Conservation (phyloP, 2,329 filamentous ascomycete species). For the Microascus cirrosus region DNA sequence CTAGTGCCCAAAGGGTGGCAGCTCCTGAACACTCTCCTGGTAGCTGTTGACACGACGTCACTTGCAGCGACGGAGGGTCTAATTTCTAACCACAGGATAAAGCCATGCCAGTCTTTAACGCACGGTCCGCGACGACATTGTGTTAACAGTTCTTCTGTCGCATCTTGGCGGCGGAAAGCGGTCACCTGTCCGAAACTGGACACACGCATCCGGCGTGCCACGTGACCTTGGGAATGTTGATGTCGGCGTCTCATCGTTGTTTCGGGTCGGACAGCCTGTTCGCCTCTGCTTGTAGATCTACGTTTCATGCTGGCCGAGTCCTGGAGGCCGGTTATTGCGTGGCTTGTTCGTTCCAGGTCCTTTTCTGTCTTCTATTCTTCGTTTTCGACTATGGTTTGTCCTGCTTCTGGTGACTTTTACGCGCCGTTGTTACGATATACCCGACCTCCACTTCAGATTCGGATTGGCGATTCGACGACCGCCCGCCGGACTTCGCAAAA, state of each 20-base stretch:
- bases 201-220: not conserved
- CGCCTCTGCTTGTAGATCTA: not conserved
- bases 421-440: not conserved
- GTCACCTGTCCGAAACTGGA: not conserved
- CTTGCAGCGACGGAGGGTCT: too few species aligned
- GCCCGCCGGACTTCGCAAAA: not conserved
- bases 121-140: too few species aligned
- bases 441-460: not conserved
- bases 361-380: not conserved
- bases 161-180: not conserved
- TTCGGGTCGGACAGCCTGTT: not conserved
- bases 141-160: not conserved
- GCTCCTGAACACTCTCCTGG: too few species aligned
- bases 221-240: not conserved
- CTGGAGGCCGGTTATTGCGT: not conserved
- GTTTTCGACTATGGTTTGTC: not conserved
- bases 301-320: conserved; percentile 1
- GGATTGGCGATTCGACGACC: not conserved
- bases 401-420: not conserved
- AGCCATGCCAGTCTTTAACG: too few species aligned
- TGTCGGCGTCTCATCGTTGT: conserved; percentile 2
- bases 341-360: not conserved
- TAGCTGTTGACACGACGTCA: too few species aligned
- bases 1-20: too few species aligned
- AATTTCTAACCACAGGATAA: too few species aligned